Evolutionary conservation across 2,329 filamentous ascomycete species (phyloP).

Genomic region (Penicillium palitans): DNA sequence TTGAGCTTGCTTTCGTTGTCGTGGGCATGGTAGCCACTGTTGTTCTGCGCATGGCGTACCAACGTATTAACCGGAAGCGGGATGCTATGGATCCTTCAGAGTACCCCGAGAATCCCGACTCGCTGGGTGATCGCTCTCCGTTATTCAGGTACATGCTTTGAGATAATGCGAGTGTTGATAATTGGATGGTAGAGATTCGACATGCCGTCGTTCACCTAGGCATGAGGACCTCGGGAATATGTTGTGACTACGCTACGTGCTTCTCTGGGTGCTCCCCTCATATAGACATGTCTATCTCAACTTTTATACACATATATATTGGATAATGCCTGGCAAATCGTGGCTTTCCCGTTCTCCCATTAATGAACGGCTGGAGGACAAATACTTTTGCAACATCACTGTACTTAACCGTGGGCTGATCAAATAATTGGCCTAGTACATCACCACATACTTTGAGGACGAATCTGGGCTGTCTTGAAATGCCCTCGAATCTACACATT

Average conservation of each 20-base stretch:
- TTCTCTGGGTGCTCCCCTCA: neutral
- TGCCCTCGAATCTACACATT: no score
- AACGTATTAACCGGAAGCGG: conserved; percentile 59
- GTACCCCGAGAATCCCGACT: conserved; percentile 56
- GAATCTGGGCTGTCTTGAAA: no score
- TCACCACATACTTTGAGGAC: no score
- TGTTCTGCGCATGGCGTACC: conserved; percentile 54
- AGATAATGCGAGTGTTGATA: neutral
- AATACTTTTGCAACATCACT: no score
- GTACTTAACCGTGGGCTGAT: no score
- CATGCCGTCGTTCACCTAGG: neutral
- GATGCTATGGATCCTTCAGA: conserved; percentile 46
- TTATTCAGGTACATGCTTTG: conserved; percentile 63
- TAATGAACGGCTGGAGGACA: no score
- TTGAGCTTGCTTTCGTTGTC: conserved; percentile 53
- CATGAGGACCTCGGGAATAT: neutral
- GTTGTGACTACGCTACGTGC: neutral
- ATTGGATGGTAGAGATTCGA: neutral
- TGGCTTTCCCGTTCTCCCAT: no score
- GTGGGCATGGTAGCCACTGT: conserved; percentile 49
- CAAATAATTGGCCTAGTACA: no score
- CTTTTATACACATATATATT: neutral
- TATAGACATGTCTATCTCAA: neutral
- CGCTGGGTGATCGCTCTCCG: conserved; percentile 61
- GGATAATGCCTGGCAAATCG: no score